Evolutionary conservation across 2,329 filamentous ascomycete genomes (phyloP), one percentile per base, ranked within the genome.

Genomic region (Pseudogymnoascus sp.): DNA sequence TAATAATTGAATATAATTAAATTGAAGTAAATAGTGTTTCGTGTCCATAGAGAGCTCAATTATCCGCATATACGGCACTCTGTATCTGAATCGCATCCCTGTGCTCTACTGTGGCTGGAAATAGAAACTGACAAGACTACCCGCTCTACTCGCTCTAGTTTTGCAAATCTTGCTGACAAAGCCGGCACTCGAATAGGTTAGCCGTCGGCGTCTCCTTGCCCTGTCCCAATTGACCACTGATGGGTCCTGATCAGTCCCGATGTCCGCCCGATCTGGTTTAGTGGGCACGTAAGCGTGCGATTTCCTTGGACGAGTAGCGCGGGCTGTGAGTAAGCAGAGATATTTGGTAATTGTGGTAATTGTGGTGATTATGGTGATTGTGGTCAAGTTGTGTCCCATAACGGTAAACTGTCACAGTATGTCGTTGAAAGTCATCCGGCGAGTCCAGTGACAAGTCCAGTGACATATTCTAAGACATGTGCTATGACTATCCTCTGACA

Each of bases 191-290:
- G 7, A 53, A 53, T 31, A 53, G 46, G 46, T 53, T 53, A 53
- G 46, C 26, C 46, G 26, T 53, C 46, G 46, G 46, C 46, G 46
- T 53, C 46, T 53, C 46, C 46, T 53, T 53, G 26, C 46, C 46
- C 26, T 53, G 46, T 31, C 46, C n/a, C 26, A 17, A 53, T 53
- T 53, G 23, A 53, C 46, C 23, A 53, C 46, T 53, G 23, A 53
- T 11, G 46, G 46, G 26, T 31, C 46, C 23, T 31, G 10, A 31
- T 31, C 15, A 17, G 44, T 50, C 44, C 17, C 44, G 44, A 29
- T 50, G 7, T 3, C 1, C 5, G 26, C 26, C 23, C 46, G 26
- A 31, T 53, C 2, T 53, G 3, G 46, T 31, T 53, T 53, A 53
- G 46, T 6, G 46, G 15, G 46, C 46, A 53, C 46, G 46, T 53